Evolutionary conservation across 129 eudicot genomes (phyloP).

Genomic region (Helianthus annuus): DNA sequence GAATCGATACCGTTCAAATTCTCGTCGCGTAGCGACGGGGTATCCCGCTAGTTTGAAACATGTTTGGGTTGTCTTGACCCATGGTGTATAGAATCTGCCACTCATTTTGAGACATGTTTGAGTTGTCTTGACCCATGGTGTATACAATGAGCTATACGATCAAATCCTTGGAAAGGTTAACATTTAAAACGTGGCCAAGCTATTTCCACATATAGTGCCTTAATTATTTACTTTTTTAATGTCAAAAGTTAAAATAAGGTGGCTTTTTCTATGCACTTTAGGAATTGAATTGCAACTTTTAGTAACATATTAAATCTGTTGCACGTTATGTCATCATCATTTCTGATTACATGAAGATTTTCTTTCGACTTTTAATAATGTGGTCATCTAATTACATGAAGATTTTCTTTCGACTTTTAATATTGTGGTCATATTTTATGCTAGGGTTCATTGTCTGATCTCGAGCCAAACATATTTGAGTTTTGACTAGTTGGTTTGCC

Average conservation of each 20-base stretch:
- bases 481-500: too few species aligned
- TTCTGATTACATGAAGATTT: not conserved
- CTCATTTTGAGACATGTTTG: constrained; percentile 33
- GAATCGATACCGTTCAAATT: too few species aligned
- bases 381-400: not conserved
- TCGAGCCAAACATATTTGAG: too few species aligned
- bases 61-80: constrained; percentile 33
- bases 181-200: constrained; percentile 32
- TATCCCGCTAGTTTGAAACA: not conserved
- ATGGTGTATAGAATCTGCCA: constrained; percentile 24
- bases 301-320: not conserved
- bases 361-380: too few species aligned
- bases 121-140: constrained; percentile 37
- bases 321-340: constrained; percentile 8
- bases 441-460: too few species aligned
- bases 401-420: not conserved
- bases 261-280: constrained; percentile 13
- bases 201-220: constrained; percentile 34
- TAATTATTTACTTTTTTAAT: constrained; percentile 3
- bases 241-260: constrained; percentile 22
- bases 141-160: constrained; percentile 20
- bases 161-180: constrained; percentile 16
- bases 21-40: too few species aligned
- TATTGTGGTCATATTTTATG: not conserved
- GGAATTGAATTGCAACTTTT: constrained; percentile 8